Conservation (phyloP, 176 grass and related monocot genomes). For the Calamus simplicifolius region DNA sequence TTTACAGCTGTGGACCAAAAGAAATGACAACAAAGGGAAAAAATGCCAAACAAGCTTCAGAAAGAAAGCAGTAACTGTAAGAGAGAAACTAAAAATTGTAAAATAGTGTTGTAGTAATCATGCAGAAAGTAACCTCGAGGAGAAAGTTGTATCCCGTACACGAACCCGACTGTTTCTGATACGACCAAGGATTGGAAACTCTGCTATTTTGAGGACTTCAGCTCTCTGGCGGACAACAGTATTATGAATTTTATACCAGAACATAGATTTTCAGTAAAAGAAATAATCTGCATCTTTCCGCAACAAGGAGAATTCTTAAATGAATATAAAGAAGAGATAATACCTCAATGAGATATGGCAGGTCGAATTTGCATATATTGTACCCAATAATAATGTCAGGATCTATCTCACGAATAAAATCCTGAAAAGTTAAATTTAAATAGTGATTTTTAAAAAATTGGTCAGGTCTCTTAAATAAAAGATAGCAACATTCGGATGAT, state of each 20-base stretch:
- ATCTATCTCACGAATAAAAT: conserved; percentile 82
- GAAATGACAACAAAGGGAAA: no score
- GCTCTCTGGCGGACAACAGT: conserved; percentile 61
- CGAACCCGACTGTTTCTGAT: conserved; percentile 90
- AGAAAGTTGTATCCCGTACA: conserved; percentile 83
- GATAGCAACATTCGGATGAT: no score
- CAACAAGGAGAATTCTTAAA: no score
- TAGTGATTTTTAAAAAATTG: no score
- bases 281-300: no score
- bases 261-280: no score
- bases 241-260: no score
- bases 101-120: neutral
- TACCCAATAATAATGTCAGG: conserved; percentile 99
- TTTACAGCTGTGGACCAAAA: no score
- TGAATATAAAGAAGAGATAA: neutral
- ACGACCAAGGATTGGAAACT: conserved; percentile 87
- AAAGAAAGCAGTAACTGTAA: neutral
- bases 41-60: no score
- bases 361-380: conserved; percentile 98
- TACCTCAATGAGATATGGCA: conserved; percentile 97
- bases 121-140: conserved; percentile 52
- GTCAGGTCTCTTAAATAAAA: no score
- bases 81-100: neutral
- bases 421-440: conserved; percentile 38
- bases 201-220: conserved; percentile 87